Evolutionary conservation across 2,329 filamentous ascomycete genomes (phyloP), one percentile per base, ranked within the genome.

Genomic region (Microcyclospora pomicola): DNA sequence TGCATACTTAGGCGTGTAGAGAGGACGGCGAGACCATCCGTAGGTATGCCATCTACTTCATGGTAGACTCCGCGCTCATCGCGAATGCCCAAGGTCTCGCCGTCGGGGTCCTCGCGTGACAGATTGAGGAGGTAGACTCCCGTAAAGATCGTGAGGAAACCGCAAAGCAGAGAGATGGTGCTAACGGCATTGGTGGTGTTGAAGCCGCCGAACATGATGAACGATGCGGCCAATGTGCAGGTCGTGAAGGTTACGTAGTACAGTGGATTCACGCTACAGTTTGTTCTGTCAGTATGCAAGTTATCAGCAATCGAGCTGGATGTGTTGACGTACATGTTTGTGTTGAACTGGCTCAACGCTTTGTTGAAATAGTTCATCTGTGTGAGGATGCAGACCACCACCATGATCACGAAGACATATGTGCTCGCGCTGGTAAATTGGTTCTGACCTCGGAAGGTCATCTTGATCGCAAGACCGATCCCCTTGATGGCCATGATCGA

Each of bases 311-410:
- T 31, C 30, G 31, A 34, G 13, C 6, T 16, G 27, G 13, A 30
- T 32, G 27, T 11, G 27, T 31, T 14, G 34, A 68, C 82, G 59
- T 72, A 94, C 87, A 98, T 93, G 52, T 92, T 94, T 27, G 91
- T 95, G 24, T 84, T 88, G 64, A 96, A 98, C 54, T 92, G 86
- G 61, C 85, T 92, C 42, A 98, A 67, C 6, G 91, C 91, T 64
- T 98, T 98, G 71, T 98, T 98, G 65, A 98, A 94, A 63, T 98
- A 98, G 63, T 98, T 98, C 91, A 98, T 96, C 69, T 98, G 91
- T 7, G 87, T 95, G 49, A 98, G 62, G 56, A 98, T 96, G 67
- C 91, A 98, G 47, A 95, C 84, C 2, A 72, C 71, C 0, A 87
- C 91, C 47, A 96, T 75, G 48, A 98, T 95, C 62, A 88, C 79